Evolutionary conservation across 441 rosid species (phyloP).

Genomic region (Eruca vesicaria): DNA sequence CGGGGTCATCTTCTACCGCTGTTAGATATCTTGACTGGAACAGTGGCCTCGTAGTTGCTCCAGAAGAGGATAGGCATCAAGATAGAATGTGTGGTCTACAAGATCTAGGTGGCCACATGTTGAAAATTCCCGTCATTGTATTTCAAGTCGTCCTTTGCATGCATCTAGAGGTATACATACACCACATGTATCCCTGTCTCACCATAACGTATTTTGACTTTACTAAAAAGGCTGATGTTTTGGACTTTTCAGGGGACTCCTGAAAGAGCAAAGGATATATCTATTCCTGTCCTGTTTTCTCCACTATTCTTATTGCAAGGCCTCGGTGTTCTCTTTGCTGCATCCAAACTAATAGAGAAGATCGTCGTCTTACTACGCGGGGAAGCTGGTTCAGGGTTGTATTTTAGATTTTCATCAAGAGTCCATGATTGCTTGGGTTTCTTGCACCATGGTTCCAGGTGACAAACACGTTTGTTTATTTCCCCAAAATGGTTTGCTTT

Average conservation of each 20-base stretch:
- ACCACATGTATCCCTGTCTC: slow-evolving; percentile 12
- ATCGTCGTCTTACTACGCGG: slow-evolving; percentile 63
- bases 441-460: slow-evolving; percentile 98
- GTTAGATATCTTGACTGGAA: slow-evolving; percentile 92
- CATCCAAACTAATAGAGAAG: slow-evolving; percentile 77
- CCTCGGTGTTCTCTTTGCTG: slow-evolving; percentile 77
- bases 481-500: neutral
- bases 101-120: slow-evolving; percentile 90
- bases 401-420: slow-evolving; percentile 68
- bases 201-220: neutral
- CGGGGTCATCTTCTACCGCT: slow-evolving; percentile 61
- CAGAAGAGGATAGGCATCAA: slow-evolving; percentile 61
- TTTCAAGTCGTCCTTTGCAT: slow-evolving; percentile 91
- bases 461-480: slow-evolving; percentile 17
- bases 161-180: slow-evolving; percentile 81
- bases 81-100: slow-evolving; percentile 65
- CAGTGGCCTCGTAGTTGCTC: slow-evolving; percentile 68
- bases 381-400: slow-evolving; percentile 72
- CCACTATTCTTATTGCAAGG: slow-evolving; percentile 92
- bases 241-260: slow-evolving; percentile 77
- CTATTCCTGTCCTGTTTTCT: slow-evolving; percentile 80
- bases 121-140: slow-evolving; percentile 85
- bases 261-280: slow-evolving; percentile 67
- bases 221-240: slow-evolving; percentile 25
- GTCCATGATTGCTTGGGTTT: slow-evolving; percentile 85